Evolutionary conservation across 148 eudicot species (phyloP).

Genomic region (Chenopodium album): DNA sequence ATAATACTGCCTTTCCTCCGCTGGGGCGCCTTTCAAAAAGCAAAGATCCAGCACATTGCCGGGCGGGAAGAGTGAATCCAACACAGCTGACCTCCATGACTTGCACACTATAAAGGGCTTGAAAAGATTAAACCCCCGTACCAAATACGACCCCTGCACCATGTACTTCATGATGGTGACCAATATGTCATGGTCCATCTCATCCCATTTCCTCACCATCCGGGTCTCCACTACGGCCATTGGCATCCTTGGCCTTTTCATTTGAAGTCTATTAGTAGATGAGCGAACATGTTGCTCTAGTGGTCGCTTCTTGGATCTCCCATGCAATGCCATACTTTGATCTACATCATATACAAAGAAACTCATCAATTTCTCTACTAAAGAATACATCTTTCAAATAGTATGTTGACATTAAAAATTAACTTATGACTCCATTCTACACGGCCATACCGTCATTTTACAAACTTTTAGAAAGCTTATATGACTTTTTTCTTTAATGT

Average conservation of each 20-base stretch:
- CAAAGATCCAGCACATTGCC: no score
- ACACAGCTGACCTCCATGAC: no score
- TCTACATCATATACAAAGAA: not conserved
- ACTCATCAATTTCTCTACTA: not conserved
- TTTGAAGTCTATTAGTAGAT: not conserved
- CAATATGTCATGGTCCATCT: constrained; percentile 1
- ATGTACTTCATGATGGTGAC: constrained; percentile 3
- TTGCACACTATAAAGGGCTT: not conserved
- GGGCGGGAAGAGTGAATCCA: no score
- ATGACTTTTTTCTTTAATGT: not conserved
- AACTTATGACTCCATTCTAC: not conserved
- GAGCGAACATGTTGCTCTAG: not conserved
- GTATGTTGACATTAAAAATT: no score
- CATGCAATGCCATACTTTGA: not conserved
- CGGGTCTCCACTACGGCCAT: not conserved
- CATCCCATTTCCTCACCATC: not conserved
- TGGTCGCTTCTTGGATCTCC: not conserved
- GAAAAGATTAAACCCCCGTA: not conserved
- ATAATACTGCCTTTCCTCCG: no score
- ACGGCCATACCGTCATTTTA: not conserved
- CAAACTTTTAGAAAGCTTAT: not conserved
- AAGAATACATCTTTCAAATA: not conserved
- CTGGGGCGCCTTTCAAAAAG: no score
- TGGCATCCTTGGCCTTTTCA: not conserved
- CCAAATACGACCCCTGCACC: constrained; percentile 1